Percentiles rank a stretch among this genome's conserved stretches.
Evolutionary conservation across 1,284 basidiomycete species (phyloP).

Genomic region (Heterobasidion annosum): DNA sequence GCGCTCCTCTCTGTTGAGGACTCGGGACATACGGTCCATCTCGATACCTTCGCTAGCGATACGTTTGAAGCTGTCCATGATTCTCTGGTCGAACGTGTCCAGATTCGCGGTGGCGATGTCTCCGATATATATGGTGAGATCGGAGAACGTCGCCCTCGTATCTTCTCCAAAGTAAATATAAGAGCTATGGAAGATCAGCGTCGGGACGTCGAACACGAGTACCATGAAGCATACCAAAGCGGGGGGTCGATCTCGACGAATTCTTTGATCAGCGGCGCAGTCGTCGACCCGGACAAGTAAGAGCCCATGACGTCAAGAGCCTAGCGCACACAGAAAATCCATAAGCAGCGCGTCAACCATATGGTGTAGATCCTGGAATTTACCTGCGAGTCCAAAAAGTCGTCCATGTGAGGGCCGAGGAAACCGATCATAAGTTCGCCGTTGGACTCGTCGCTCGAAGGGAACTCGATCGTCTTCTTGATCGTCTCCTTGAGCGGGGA

Average conservation of each 20-base stretch:
- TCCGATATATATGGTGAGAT: conserved; percentile 73
- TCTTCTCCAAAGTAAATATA: conserved; percentile 84
- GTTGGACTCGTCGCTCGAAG: conserved; percentile 95
- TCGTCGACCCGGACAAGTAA: conserved; percentile 86
- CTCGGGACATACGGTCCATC: conserved; percentile 85
- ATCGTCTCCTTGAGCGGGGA: conserved; percentile 45
- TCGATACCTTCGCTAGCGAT: conserved; percentile 79
- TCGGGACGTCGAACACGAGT: conserved; percentile 5
- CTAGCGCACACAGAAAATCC: conserved; percentile 21
- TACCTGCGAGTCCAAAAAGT: conserved; percentile 73
- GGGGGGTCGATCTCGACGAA: conserved; percentile 92
- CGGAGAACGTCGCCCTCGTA: conserved; percentile 65
- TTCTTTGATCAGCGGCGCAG: conserved; percentile 88
- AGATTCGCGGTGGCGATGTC: conserved; percentile 83
- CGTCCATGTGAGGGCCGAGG: conserved; percentile 69
- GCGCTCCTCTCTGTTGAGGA: conserved; percentile 83
- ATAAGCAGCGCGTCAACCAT: neutral
- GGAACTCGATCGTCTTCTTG: conserved; percentile 80
- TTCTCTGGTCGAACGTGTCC: conserved; percentile 59
- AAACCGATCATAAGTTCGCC: conserved; percentile 83
- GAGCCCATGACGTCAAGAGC: conserved; percentile 82
- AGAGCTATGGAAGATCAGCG: conserved; percentile 37
- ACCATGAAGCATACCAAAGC: conserved; percentile 54
- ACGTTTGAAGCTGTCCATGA: conserved; percentile 64
- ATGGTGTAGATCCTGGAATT: conserved; percentile 7